phyloP scores from a whole-genome alignment of 495 filamentous ascomycete genomes.

The Paragyromitra xinjiangensis region DNA sequence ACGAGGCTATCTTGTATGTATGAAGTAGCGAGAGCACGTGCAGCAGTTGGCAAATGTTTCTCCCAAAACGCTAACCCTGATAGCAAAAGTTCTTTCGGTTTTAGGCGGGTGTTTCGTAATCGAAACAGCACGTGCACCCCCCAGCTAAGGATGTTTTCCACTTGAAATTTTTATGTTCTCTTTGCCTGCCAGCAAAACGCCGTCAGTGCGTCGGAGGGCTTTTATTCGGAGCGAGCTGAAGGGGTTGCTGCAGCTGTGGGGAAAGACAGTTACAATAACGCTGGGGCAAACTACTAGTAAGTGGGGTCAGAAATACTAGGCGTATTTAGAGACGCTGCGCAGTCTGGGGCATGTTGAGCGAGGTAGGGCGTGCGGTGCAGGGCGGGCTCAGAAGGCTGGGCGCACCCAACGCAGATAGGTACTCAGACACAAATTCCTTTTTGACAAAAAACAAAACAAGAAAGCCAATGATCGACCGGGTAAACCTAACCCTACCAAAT shows the following conservation, averaged over 20 bases:
- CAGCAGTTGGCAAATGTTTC: too few species aligned
- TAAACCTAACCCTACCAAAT: neutral
- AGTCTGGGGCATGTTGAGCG: neutral
- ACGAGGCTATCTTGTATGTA: too few species aligned
- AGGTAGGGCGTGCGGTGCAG: neutral
- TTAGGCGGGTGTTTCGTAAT: too few species aligned
- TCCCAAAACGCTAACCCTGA: too few species aligned
- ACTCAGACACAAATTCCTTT: neutral
- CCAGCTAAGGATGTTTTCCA: neutral
- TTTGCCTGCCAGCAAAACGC: neutral
- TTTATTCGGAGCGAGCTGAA: neutral
- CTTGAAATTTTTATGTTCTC: neutral
- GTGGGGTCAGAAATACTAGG: neutral
- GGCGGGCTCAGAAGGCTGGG: too few species aligned
- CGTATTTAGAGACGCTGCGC: neutral
- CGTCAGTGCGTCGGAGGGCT: neutral
- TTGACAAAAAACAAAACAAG: neutral
- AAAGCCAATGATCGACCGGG: neutral
- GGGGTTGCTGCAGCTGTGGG: neutral
- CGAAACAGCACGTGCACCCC: too few species aligned
- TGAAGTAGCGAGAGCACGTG: too few species aligned
- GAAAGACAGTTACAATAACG: neutral
- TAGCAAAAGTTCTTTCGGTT: too few species aligned
- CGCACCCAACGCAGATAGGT: neutral
- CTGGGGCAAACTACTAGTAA: neutral